Conservation (phyloP, 768 basidiomycete genomes). For the Chiua virens region DNA sequence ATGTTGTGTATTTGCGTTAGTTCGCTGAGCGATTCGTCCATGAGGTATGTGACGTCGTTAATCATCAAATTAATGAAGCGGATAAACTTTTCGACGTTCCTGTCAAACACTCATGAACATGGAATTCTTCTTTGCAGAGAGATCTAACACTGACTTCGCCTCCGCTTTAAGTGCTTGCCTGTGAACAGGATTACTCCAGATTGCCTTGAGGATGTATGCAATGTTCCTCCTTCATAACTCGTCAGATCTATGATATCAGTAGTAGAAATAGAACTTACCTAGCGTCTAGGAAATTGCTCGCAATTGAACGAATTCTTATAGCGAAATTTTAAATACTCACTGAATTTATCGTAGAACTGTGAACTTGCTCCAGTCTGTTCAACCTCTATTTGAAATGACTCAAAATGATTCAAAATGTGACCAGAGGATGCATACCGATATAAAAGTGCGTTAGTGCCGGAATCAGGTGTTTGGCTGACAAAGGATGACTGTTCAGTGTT, state of each 20-base stretch:
- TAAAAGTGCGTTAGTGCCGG: slow-evolving; percentile 92
- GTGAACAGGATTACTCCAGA: slow-evolving; percentile 91
- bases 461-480: slow-evolving; percentile 88
- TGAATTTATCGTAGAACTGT: slow-evolving; percentile 98
- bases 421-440: slow-evolving; percentile 58
- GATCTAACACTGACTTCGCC: slow-evolving; percentile 54
- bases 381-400: slow-evolving; percentile 61
- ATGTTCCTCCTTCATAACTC: slow-evolving; percentile 72
- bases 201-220: slow-evolving; percentile 78
- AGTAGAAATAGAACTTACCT: slow-evolving; percentile 34
- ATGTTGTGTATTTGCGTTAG: slow-evolving; percentile 86
- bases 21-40: slow-evolving; percentile 93
- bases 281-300: slow-evolving; percentile 43
- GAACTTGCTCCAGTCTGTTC: slow-evolving; percentile 97
- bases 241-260: slow-evolving; percentile 11
- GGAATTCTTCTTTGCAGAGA: not conserved
- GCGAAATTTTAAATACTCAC: slow-evolving; percentile 48
- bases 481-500: slow-evolving; percentile 77
- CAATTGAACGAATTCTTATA: slow-evolving; percentile 4
- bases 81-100: slow-evolving; percentile 90
- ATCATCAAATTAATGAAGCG: slow-evolving; percentile 97
- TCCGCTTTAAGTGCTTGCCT: slow-evolving; percentile 82
- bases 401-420: not conserved
- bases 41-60: slow-evolving; percentile 97
- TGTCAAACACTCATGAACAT: slow-evolving; percentile 30